phyloP scores from a whole-genome alignment of 2,329 filamentous ascomycete species.

The Claviceps cyperi region DNA sequence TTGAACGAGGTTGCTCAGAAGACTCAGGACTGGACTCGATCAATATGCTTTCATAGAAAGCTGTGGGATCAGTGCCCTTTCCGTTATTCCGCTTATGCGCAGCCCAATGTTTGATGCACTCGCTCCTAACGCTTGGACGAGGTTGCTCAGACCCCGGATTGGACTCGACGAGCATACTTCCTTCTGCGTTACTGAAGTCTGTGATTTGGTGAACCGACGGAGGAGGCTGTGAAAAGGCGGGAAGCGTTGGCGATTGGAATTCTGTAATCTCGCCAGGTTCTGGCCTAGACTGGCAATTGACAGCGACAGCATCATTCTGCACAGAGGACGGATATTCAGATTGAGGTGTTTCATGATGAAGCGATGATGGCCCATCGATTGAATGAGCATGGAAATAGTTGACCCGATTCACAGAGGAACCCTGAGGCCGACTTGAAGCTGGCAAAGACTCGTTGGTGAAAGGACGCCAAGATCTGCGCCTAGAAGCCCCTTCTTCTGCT shows the following conservation, averaged over 20 bases:
- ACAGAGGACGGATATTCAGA: background rate
- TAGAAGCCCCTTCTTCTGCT: slow-evolving; percentile 6
- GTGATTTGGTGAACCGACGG: background rate
- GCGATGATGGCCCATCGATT: background rate
- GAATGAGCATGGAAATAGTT: background rate
- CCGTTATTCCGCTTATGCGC: too few relatives aligned
- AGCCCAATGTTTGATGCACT: too few relatives aligned
- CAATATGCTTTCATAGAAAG: too few relatives aligned
- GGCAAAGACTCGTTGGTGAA: background rate
- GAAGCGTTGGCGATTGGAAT: background rate
- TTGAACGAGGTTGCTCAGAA: too few relatives aligned
- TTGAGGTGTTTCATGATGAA: background rate
- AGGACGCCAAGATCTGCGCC: background rate
- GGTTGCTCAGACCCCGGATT: background rate
- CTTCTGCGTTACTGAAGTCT: background rate
- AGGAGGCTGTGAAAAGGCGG: background rate
- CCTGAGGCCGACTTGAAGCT: background rate
- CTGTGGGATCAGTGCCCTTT: too few relatives aligned
- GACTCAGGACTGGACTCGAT: too few relatives aligned
- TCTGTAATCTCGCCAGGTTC: background rate
- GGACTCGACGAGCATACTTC: background rate
- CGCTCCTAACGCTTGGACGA: too few relatives aligned
- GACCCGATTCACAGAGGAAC: background rate
- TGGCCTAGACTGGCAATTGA: too few relatives aligned
- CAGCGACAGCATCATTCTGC: too few relatives aligned